A percentile compares a stretch with the other conserved stretches of the same genome.
Conservation (phyloP, 805 yeast genomes). For the Metschnikowia borealis region DNA sequence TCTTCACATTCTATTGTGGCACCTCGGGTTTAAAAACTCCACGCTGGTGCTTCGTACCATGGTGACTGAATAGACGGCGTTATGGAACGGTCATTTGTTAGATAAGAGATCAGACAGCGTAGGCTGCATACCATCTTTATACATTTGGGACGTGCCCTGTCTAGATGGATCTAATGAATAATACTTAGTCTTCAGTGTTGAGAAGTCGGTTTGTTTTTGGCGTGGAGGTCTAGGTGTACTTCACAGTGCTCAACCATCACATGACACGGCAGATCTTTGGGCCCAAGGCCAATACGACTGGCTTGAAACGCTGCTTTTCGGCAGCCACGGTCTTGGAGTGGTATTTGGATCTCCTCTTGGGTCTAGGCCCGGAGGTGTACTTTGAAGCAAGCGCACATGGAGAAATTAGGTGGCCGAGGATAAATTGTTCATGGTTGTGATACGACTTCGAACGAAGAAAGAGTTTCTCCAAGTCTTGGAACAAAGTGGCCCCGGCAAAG, state of each 20-base stretch:
- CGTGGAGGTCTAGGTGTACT: slow-evolving; percentile 63
- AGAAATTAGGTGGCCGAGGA: not conserved
- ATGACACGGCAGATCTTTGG: slow-evolving; percentile 52
- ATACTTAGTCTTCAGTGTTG: no score
- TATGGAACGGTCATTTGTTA: no score
- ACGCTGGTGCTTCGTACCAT: no score
- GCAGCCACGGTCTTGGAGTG: slow-evolving; percentile 40
- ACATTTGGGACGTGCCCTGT: no score
- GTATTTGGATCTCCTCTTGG: slow-evolving; percentile 43
- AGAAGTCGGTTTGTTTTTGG: no score
- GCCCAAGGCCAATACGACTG: slow-evolving; percentile 90
- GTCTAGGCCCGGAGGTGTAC: slow-evolving; percentile 8
- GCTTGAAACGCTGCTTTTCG: slow-evolving; percentile 38
- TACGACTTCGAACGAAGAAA: slow-evolving; percentile 2
- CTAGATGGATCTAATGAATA: no score
- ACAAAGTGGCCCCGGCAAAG: slow-evolving; percentile 11
- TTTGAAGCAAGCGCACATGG: slow-evolving; percentile 6
- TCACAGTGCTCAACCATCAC: slow-evolving; percentile 34
- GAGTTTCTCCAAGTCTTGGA: slow-evolving; percentile 6
- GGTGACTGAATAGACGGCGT: no score
- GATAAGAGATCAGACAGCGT: no score
- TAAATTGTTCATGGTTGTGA: slow-evolving; percentile 3
- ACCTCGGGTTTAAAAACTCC: no score
- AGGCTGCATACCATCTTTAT: no score
- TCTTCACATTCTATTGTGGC: no score